phyloP scores from a whole-genome alignment of 768 basidiomycete species.

The Trametes punicea region DNA sequence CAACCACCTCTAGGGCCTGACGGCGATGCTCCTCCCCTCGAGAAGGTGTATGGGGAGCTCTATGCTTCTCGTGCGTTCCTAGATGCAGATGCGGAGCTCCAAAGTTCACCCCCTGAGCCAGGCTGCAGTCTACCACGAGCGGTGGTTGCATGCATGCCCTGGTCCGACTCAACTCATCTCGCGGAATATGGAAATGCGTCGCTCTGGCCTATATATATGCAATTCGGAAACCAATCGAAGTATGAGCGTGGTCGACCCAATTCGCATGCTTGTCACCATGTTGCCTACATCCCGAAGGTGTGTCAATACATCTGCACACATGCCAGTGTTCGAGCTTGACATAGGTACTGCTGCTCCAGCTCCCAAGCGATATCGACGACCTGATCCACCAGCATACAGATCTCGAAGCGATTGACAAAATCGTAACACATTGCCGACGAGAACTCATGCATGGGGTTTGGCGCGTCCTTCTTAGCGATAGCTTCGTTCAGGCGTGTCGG shows the following conservation, averaged over 20 bases:
- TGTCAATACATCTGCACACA: too few species aligned
- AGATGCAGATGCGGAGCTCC: not conserved
- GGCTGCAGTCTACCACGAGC: not conserved
- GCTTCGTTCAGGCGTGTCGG: constrained; percentile 23
- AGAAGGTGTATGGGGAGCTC: not conserved
- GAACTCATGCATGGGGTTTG: constrained; percentile 26
- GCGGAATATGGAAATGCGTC: not conserved
- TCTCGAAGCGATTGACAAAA: not conserved
- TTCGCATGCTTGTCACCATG: not conserved
- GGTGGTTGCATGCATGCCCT: not conserved
- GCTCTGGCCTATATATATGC: not conserved
- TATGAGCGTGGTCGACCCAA: not conserved
- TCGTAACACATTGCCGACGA: constrained; percentile 22
- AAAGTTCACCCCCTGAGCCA: not conserved
- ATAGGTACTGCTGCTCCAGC: not conserved
- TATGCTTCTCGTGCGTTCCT: not conserved
- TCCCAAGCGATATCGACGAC: not conserved
- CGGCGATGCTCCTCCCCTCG: not conserved
- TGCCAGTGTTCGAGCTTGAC: too few species aligned
- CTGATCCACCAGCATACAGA: not conserved
- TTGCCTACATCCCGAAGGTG: not conserved
- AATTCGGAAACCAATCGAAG: not conserved
- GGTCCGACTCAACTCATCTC: not conserved
- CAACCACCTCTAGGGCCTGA: not conserved
- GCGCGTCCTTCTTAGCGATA: constrained; percentile 16